Base-by-base conservation (phyloP, 306 rosid species). In the Senna tora region DNA sequence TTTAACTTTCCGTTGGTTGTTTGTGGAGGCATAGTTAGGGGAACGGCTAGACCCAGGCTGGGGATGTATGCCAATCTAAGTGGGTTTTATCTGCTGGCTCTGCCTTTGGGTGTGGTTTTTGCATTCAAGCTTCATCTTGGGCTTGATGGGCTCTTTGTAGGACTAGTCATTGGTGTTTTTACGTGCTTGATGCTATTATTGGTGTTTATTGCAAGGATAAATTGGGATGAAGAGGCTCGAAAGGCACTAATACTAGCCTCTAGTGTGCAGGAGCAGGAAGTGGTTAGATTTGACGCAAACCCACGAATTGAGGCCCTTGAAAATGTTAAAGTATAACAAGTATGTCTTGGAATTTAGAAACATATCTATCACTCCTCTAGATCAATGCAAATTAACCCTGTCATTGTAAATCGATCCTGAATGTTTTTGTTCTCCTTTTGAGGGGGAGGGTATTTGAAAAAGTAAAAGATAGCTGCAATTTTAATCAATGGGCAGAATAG, bases 1-100 rank as follows among this genome's bases (percentile, higher is more conserved):
- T 89, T 85, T 39, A 94, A 94, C 71, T 94, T 84, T 74, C 96
- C 98, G 0, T 38, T 94, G 46, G 85, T 87, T 3, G 92, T 87
- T 58, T 84, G 94, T 65, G 97, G 97, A 28, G 97, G 95, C 50
- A 87, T 94, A 68, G 86, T 87, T 20, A 74, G 97, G 19, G 98
- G 97, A 32, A 86, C 94, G 0, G 95, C 88, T 28, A 41, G 86
- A 67, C 98, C 97, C 2, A 83, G 90, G 91, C 34, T 94, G 30
- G 97, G 92, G 0, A 75, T 89, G 91, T 87, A 81, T 63, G 94
- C 96, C 5, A 86, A 81, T 79, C 49, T 89, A 33, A 89, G 85
- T 10, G 98, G 98, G 66, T 94, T 91, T 68, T 94, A 94, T 68
- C 78, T 85, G 17, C 64, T 91, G 69, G 92, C 97, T 2, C 76